Evolutionary conservation across 2,329 filamentous ascomycete genomes (phyloP).

Genomic region (Bipolaris bicolor): DNA sequence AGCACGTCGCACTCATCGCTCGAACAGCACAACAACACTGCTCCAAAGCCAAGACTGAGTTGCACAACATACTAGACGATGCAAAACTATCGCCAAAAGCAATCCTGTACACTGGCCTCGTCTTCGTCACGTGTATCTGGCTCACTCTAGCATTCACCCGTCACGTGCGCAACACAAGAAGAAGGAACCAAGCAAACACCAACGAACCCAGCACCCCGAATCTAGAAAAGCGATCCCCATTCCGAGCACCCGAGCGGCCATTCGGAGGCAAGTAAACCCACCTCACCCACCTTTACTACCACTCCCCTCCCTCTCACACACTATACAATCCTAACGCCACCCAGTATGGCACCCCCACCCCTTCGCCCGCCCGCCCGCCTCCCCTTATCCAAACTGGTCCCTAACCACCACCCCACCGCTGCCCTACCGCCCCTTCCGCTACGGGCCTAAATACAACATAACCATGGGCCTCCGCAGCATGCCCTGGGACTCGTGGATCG

Average conservation of each 20-base stretch:
- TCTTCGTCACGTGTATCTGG: constrained; percentile 43
- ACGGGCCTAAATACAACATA: constrained; percentile 76
- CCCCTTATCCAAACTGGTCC: constrained; percentile 72
- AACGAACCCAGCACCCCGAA: constrained; percentile 48
- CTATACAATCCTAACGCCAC: neutral
- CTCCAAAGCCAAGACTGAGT: constrained; percentile 11
- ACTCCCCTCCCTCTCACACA: neutral
- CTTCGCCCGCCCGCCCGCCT: constrained; percentile 66
- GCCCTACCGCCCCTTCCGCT: constrained; percentile 78
- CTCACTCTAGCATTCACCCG: constrained; percentile 29
- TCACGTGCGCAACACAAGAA: constrained; percentile 33
- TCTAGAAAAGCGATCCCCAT: constrained; percentile 53
- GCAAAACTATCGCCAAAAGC: constrained; percentile 23
- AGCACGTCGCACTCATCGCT: constrained; percentile 28
- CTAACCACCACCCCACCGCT: constrained; percentile 72
- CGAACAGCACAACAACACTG: constrained; percentile 26
- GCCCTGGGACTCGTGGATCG: constrained; percentile 78
- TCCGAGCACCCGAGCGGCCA: constrained; percentile 48
- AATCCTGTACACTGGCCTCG: constrained; percentile 40
- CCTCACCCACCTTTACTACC: neutral
- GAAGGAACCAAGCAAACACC: neutral
- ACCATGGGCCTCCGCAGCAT: constrained; percentile 78
- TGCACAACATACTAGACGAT: constrained; percentile 9
- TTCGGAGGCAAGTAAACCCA: constrained; percentile 54
- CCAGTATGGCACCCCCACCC: constrained; percentile 9